Evolutionary conservation across 1,284 basidiomycete genomes (phyloP).

Genomic region (Puccinia coronata): DNA sequence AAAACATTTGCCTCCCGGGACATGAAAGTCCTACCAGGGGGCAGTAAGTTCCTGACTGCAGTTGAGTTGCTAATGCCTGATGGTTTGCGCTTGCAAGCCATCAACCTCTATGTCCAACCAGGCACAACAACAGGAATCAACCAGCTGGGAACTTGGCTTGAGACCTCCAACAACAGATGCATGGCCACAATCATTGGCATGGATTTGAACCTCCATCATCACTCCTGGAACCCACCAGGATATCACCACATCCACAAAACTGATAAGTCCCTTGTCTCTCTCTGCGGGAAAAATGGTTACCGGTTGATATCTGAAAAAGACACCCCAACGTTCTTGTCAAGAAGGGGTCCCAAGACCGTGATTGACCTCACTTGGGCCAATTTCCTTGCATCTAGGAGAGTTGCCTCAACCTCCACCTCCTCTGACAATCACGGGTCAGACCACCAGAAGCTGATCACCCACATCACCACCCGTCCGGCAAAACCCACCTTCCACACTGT

Average conservation of each 20-base stretch:
- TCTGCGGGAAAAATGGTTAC: neutral
- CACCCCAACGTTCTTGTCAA: neutral
- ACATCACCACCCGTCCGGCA: no score
- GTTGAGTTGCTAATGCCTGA: no score
- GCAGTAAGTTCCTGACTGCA: no score
- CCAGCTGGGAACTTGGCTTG: no score
- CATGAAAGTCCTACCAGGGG: no score
- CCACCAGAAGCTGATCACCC: no score
- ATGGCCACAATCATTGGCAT: neutral
- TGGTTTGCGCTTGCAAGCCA: no score
- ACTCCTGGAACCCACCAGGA: neutral
- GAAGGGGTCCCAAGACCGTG: neutral
- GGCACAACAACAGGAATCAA: no score
- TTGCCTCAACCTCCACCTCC: neutral
- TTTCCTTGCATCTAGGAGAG: neutral
- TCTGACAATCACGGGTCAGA: neutral
- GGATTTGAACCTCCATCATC: conserved; percentile 13
- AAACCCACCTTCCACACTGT: no score
- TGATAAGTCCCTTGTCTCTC: neutral
- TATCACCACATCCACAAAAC: conserved; percentile 13
- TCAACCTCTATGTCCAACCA: no score
- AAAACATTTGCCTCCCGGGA: no score
- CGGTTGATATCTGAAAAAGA: neutral
- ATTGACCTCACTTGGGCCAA: neutral
- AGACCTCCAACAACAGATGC: no score